A percentile compares a stretch with the other conserved stretches of the same genome.
phyloP scores from a whole-genome alignment of 164 flowering plant genomes.

The Vitis amurensis region DNA sequence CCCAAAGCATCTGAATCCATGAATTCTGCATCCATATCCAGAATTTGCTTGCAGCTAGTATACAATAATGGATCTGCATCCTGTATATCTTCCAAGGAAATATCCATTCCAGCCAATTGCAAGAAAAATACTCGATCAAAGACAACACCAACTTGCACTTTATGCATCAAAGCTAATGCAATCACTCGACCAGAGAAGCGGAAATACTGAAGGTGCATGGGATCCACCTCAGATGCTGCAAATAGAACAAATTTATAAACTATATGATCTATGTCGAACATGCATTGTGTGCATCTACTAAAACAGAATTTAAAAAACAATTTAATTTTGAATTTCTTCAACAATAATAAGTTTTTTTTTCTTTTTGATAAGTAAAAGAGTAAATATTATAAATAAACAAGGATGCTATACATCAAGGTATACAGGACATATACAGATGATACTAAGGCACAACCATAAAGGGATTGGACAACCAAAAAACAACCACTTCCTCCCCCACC shows the following conservation, averaged over 20 bases:
- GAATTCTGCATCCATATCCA: slow-evolving; percentile 77
- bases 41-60: slow-evolving; percentile 71
- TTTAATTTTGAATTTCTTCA: too few relatives aligned
- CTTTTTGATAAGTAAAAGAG: too few relatives aligned
- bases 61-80: slow-evolving; percentile 89
- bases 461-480: too few relatives aligned
- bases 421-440: too few relatives aligned
- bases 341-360: too few relatives aligned
- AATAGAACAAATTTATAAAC: slow-evolving; percentile 15
- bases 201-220: slow-evolving; percentile 80
- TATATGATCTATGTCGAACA: not conserved
- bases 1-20: slow-evolving; percentile 87
- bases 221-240: slow-evolving; percentile 88
- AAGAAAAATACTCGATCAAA: slow-evolving; percentile 77
- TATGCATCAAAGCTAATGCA: slow-evolving; percentile 87
- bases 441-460: too few relatives aligned
- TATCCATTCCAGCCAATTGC: slow-evolving; percentile 65
- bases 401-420: too few relatives aligned
- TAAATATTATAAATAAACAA: too few relatives aligned
- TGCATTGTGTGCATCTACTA: too few relatives aligned
- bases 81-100: slow-evolving; percentile 69
- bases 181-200: slow-evolving; percentile 78
- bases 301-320: too few relatives aligned
- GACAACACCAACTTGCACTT: slow-evolving; percentile 80
- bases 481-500: too few relatives aligned